Conservation (phyloP, 345 rosid genomes). For the Isatis tinctoria region DNA sequence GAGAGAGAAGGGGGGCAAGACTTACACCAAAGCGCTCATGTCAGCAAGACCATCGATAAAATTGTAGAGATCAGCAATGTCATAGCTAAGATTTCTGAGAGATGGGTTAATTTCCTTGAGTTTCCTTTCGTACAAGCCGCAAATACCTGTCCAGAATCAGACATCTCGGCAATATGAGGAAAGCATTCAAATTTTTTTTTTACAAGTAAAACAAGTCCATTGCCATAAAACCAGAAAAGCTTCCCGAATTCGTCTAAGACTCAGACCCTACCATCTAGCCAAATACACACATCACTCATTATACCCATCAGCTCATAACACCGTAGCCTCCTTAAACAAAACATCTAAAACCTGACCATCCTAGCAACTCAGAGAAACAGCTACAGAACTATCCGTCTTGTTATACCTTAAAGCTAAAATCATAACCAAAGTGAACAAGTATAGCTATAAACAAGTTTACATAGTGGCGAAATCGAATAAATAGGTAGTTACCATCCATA, state of each 20-base stretch:
- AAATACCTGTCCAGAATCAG: conserved; percentile 49
- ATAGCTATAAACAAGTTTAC: background rate
- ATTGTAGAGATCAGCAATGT: conserved; percentile 77
- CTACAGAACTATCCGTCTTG: background rate
- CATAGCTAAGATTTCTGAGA: conserved; percentile 61
- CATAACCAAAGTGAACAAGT: background rate
- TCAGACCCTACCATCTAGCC: background rate
- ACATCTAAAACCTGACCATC: background rate
- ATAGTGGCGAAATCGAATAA: background rate
- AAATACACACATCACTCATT: background rate
- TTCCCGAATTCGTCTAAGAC: background rate
- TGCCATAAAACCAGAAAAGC: background rate
- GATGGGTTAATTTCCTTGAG: conserved; percentile 82
- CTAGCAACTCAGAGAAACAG: background rate
- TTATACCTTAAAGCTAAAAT: background rate
- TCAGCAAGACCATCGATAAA: conserved; percentile 86
- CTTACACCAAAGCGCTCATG: conserved; percentile 87
- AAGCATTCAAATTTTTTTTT: background rate
- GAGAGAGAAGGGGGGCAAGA: conserved; percentile 27
- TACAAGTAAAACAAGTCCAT: background rate
- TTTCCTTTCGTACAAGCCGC: conserved; percentile 80
- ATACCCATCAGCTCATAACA: background rate
- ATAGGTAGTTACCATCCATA: conserved; percentile 80
- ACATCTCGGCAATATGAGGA: background rate
- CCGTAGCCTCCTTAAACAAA: background rate